Evolutionary conservation across 164 flowering plant species (phyloP), one percentile per base, ranked within the genome.

Genomic region (Chloranthus sessilifolius): DNA sequence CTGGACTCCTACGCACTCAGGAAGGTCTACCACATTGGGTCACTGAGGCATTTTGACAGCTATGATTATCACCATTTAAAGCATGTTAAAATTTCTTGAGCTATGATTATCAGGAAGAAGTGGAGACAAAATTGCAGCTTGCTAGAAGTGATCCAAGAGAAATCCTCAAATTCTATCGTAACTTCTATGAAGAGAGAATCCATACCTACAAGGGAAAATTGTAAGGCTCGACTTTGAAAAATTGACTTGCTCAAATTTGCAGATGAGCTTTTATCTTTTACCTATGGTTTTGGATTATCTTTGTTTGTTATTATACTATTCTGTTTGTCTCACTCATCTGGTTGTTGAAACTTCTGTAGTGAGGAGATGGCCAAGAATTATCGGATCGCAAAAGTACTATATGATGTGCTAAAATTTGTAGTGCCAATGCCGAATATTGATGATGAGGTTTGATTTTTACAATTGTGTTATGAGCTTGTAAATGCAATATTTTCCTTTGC

Each of bases 341-440:
- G 22, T 61, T 43, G 39, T 14, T 52, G 36, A 9, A 37, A 8
- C 22, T 24, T 43, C 12, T 72, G 50, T 38, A 94, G 99, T 65
- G 96, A 87, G 70, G 96, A 94, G 72, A 89, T 89, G 89, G 92
- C 96, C 24, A 89, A 83, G 74, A 65, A 80, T 39, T 79, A 69
- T 71, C 99, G 82, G 66, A 85, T 83, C 43, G 96, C 95, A 15
- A 62, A 83, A 9, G 94, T 89, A 9, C 65, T 94, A 46, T 83
- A 81, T 69, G 96, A 94, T 70, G 97, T 83, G 35, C 65, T 89
- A 60, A 76, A 34, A 67, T 69, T 85, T 21, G 82, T 89, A 45
- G 92, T 81, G 20, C 83, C 85, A 55, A 0, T 58, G 9, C 22
- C 53, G 28, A 78, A 69, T 66, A 50, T 87, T 65, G 95, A 80